Evolutionary conservation across 2,329 filamentous ascomycete species (phyloP), one percentile per base, ranked within the genome.

Genomic region (Pseudogymnoascus sp.): DNA sequence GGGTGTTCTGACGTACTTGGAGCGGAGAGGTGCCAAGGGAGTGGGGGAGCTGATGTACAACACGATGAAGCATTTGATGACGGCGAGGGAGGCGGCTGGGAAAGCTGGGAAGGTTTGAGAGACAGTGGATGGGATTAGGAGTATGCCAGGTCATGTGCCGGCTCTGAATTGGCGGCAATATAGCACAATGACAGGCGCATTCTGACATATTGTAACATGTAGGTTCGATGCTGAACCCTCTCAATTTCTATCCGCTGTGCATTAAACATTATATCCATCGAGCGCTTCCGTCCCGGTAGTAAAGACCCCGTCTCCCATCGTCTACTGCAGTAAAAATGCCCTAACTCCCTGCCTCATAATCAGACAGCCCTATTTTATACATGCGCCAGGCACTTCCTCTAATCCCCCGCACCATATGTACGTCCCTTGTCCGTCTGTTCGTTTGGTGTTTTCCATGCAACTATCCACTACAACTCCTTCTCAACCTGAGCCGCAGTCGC

Each of bases 61-160:
- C 67, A 92, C 89, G 1, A 91, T 94, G 83, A 90, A 87, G 71
- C 84, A 87, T 58, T 74, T 93, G 67, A 86, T 85, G 74, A 82
- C 77, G 63, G 57, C 54, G 14, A 59, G 61, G 38, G 61, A 73
- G 75, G 35, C 75, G 73, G 67, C 39, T 18, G 71, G 74, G 30
- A 65, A 60, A 50, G 47, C 36, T 8, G 71, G 74, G 33, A 65
- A 60, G 50, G 47, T 38, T 8, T 61, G 39, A 60, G 43, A 1
- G 9, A 33, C 7, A 8, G 36, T 58, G 37, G 4, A 35, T 50
- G 43, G 33, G 16, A 18, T 22, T 20, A 43, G 30, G 22, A 14
- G 8, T 30, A 30, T 50, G 18, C 47, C 28, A 11, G 9, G 3
- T 33, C 9, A 18, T 6, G 16, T 20, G 47, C 16, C 28, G 16